Evolutionary conservation across 768 basidiomycete species (phyloP), one percentile per base, ranked within the genome.

Genomic region (Leccinellum albellum): DNA sequence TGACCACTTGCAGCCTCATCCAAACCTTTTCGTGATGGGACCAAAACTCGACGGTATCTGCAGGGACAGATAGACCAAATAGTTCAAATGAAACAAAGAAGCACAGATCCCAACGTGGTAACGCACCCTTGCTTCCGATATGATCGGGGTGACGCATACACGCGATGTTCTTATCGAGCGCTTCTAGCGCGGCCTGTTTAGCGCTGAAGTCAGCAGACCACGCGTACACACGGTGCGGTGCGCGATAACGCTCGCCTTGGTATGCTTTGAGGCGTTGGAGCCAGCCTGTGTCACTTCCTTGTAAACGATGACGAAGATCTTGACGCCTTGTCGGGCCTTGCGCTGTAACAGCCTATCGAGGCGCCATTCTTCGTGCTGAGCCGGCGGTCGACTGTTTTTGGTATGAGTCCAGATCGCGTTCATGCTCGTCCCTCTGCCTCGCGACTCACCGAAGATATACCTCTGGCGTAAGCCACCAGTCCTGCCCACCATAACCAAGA

Each of bases 401-500:
- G 24, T 28, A 58, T 69, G 35, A 63, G 53, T n/a, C n/a, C n/a
- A 4, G 10, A 40, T 40, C 2, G 8, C 5, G n/a, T n/a, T n/a
- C 6, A 28, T 12, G 3, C 9, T n/a, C 15, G n/a, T 29, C 3
- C n/a, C 48, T 26, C 24, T 28, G 9, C 31, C 12, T n/a, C n/a
- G 4, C 5, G 17, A 14, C 49, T 31, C 6, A 50, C 49, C 49
- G 87, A 35, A 98, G 86, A 74, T 93, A 97, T 3, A 98, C 75
- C 69, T 98, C 96, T 1, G 96, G 96, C 0, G 91, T 90, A 59
- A 98, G 82, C 94, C 94, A 95, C 92, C 91, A 91, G 61, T 91
- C 88, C 85, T 89, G 60, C 14, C 42, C 13, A 8, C 31, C 10
- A 12, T 40, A 40, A 40, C 10, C n/a, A 40, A 40, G n/a, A n/a